Base-by-base conservation (phyloP, 495 filamentous ascomycete species). In the Chaetomium fimeti region DNA sequence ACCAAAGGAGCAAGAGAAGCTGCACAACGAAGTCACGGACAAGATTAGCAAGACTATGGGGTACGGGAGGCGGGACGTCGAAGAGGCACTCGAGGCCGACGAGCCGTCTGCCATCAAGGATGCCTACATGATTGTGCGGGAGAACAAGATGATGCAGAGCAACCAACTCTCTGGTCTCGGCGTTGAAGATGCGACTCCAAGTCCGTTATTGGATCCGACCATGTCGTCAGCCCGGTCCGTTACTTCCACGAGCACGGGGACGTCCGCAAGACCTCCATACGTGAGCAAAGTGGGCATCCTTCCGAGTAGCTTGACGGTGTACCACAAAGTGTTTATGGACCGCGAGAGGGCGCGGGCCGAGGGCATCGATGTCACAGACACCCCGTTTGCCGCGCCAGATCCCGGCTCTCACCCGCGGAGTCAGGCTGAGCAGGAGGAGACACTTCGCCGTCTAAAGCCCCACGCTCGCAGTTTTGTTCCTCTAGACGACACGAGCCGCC, bases 81-180 rank as follows among this genome's bases (percentile, higher is more conserved):
- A 96, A 74, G 93, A 97, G 71, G 93, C 94, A 40, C 79, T 98
- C 58, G 87, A 88, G 65, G 90, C 90, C 60, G 87, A 96, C 54
- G 94, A 98, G 71, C 93, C 94, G 43, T 97, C 91, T 64, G 92
- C 95, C 16, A 96, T 98, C 78, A 98, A 98, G 74, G 94, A 98
- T 81, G 94, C 94, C 16, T 98, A 98, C 76, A 87, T 96, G 76
- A 98, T 98, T 70, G 91, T 98, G 36, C 86, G 93, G 56, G 94
- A 98, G 77, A 98, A 98, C 75, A 92, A 97, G 74, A 85, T 98
- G 71, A 98, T 97, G 95, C 90, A 91, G 71, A 88, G 86, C 38
- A 96, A 91, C 75, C 92, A 71, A 67, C 64, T 70, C 12, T 62
- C 48, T 18, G 58, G 47, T 13, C 61, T 65, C 51, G 36, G 51